Evolutionary conservation across 371 early-diverging fungal genomes (phyloP).

Genomic region (Mucor indicus): DNA sequence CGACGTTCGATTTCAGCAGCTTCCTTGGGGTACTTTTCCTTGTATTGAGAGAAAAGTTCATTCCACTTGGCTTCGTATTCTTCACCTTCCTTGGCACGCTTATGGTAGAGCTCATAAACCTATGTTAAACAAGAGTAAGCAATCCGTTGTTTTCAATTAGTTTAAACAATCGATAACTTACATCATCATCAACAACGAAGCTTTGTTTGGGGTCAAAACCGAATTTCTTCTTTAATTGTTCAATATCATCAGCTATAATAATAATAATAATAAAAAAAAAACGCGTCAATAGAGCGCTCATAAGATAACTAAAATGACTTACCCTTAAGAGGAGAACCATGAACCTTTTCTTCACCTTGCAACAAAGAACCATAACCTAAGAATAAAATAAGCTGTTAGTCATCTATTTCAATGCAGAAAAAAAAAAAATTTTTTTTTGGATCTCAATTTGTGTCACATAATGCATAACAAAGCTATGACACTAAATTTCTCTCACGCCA

Average conservation of each 20-base stretch:
- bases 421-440: constrained; percentile 35
- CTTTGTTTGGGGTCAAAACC: constrained; percentile 78
- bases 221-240: constrained; percentile 77
- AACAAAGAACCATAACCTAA: constrained; percentile 80
- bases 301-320: neutral
- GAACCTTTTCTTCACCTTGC: constrained; percentile 88
- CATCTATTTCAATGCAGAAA: no score
- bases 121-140: neutral
- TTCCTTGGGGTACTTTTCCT: constrained; percentile 59
- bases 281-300: neutral
- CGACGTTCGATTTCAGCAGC: constrained; percentile 80
- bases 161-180: constrained; percentile 7
- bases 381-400: no score
- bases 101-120: constrained; percentile 67
- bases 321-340: constrained; percentile 60
- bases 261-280: neutral
- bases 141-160: neutral
- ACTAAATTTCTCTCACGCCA: constrained; percentile 6
- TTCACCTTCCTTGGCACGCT: constrained; percentile 58
- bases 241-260: constrained; percentile 75
- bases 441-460: constrained; percentile 85
- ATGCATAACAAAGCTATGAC: constrained; percentile 46
- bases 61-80: constrained; percentile 75
- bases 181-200: constrained; percentile 68
- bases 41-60: constrained; percentile 62